Evolutionary conservation across 1,284 basidiomycete genomes (phyloP).

Genomic region (Boletellus sp.): DNA sequence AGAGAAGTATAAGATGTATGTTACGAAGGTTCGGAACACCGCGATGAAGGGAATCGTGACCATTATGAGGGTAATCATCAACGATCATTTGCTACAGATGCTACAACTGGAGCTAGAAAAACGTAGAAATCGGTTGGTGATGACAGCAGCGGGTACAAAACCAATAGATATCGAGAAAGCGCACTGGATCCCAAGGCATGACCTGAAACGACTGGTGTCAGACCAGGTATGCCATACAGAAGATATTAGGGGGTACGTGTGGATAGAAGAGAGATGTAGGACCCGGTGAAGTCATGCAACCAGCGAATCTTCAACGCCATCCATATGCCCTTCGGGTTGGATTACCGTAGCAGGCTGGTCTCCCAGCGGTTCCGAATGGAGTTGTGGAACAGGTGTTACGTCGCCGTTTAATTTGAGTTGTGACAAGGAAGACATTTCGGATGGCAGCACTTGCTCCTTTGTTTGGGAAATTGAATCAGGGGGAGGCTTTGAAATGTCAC

Average conservation of each 20-base stretch:
- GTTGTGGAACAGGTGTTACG: conserved; percentile 45
- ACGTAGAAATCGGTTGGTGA: conserved; percentile 23
- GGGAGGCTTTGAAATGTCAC: conserved; percentile 13
- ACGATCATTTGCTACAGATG: conserved; percentile 34
- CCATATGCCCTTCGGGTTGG: conserved; percentile 69
- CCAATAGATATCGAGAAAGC: conserved; percentile 34
- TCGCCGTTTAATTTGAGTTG: conserved; percentile 45
- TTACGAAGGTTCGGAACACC: conserved; percentile 29
- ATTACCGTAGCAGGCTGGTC: conserved; percentile 56
- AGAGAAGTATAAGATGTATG: conserved; percentile 39
- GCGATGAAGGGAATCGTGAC: conserved; percentile 31
- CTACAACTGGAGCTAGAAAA: conserved; percentile 30
- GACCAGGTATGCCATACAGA: conserved; percentile 8
- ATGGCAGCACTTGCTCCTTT: conserved; percentile 28
- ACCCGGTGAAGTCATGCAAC: conserved; percentile 38
- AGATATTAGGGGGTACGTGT: conserved; percentile 5
- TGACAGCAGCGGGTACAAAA: conserved; percentile 23
- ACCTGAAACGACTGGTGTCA: conserved; percentile 12
- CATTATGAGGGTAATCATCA: conserved; percentile 37
- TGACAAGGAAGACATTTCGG: conserved; percentile 46
- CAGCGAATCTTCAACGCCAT: conserved; percentile 66
- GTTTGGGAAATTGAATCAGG: conserved; percentile 10
- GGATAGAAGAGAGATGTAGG: conserved; percentile 3
- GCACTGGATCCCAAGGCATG: conserved; percentile 18
- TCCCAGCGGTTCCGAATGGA: conserved; percentile 52